Evolutionary conservation across 2,329 filamentous ascomycete genomes (phyloP).

Genomic region (Fusarium brachygibbosum): DNA sequence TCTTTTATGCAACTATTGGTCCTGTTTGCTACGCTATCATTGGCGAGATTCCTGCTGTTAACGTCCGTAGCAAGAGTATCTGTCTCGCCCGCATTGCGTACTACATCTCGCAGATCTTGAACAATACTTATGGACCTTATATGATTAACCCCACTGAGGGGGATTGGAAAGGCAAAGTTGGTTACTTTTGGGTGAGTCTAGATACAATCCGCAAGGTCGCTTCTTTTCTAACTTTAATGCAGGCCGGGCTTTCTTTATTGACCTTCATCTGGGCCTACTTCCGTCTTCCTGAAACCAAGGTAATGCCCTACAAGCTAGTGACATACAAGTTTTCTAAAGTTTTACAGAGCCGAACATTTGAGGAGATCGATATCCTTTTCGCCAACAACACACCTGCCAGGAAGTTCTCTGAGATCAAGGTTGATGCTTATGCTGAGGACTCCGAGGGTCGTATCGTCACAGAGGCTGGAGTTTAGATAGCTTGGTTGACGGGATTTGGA

Average conservation of each 20-base stretch:
- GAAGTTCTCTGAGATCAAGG: slow-evolving; percentile 52
- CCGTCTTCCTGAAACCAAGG: slow-evolving; percentile 52
- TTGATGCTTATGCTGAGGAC: slow-evolving; percentile 17
- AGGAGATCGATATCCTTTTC: slow-evolving; percentile 55
- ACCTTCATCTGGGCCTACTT: slow-evolving; percentile 53
- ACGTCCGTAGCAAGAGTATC: slow-evolving; percentile 59
- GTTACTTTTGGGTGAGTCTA: slow-evolving; percentile 47
- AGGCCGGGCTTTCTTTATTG: slow-evolving; percentile 46
- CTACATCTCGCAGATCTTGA: slow-evolving; percentile 48
- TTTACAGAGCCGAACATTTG: slow-evolving; percentile 49
- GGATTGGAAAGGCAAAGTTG: slow-evolving; percentile 55
- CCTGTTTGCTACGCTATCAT: slow-evolving; percentile 60
- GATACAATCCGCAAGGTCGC: accelerated
- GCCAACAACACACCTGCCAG: slow-evolving; percentile 50
- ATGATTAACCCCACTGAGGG: slow-evolving; percentile 53
- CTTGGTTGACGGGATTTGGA: no score
- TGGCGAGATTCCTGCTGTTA: slow-evolving; percentile 58
- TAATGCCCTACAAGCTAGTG: accelerated
- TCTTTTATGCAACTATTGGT: slow-evolving; percentile 60
- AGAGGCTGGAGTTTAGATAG: slow-evolving; percentile 3
- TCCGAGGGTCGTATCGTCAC: slow-evolving; percentile 12
- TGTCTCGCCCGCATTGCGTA: slow-evolving; percentile 56
- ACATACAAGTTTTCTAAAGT: not conserved
- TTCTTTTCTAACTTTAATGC: not conserved
- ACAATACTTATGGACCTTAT: slow-evolving; percentile 51